Conservation (phyloP, 2,329 filamentous ascomycete genomes). For the Phaeosphaeria sp. region DNA sequence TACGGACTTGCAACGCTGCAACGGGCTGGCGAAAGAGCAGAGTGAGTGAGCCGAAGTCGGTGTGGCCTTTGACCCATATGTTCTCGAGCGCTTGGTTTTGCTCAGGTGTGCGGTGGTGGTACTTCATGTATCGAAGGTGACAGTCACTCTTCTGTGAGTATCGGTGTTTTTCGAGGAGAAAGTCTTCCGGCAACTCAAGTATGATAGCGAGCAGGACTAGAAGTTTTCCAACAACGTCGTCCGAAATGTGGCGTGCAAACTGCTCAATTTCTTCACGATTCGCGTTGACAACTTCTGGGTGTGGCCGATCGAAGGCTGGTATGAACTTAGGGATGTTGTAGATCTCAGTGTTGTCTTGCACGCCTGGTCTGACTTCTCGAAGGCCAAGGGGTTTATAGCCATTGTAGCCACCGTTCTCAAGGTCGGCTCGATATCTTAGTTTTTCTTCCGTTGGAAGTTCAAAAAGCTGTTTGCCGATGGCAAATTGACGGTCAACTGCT, state of each 20-base stretch:
- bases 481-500: conserved; percentile 23
- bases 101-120: conserved; percentile 56
- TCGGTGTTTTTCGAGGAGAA: conserved; percentile 60
- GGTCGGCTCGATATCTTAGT: conserved; percentile 15
- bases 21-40: conserved; percentile 65
- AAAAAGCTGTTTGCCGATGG: conserved; percentile 19
- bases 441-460: conserved; percentile 19
- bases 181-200: conserved; percentile 64
- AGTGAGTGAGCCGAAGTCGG: conserved; percentile 62
- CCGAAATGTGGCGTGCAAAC: conserved; percentile 51
- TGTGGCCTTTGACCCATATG: conserved; percentile 53
- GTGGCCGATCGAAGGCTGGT: conserved; percentile 57
- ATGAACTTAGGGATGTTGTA: conserved; percentile 68
- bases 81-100: conserved; percentile 51
- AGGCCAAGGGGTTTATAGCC: conserved; percentile 40
- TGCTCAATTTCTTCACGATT: conserved; percentile 57
- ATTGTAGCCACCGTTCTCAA: conserved; percentile 54
- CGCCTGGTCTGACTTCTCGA: conserved; percentile 37
- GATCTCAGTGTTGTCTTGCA: conserved; percentile 63
- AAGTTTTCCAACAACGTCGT: conserved; percentile 52
- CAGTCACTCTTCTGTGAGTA: conserved; percentile 64
- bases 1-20: conserved; percentile 60
- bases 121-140: conserved; percentile 67
- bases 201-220: conserved; percentile 63
- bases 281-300: conserved; percentile 48